Base-by-base conservation (phyloP, 805 yeast species). In the Metschnikowia sp. region DNA sequence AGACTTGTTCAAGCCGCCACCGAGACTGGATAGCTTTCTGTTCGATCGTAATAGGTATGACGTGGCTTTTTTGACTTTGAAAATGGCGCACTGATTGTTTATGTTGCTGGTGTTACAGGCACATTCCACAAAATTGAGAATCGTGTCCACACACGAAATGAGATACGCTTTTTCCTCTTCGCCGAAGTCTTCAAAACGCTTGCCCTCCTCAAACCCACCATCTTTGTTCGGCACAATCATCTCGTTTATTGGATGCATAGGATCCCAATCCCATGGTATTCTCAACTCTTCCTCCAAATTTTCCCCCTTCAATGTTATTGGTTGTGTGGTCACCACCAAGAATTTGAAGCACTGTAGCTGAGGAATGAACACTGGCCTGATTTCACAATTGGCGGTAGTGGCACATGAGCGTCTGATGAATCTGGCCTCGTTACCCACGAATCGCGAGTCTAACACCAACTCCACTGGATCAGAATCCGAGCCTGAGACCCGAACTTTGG, bases 261-360 rank as follows among this genome's bases (percentile, higher is more conserved):
- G 61, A 60, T 90, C 96, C 96, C 97, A 92, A 50, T 84, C 88
- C 98, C 98, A 92, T 2, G 83, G 79, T 9, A 89, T 64, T 0
- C 91, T 77, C 18, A 92, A 65, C 60, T 91, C 97, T 35, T 82
- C 79, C 9, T 74, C 64, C 43, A 73, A 11, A 2, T 57, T 62
- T 2, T 53, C 53, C 2, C 59, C 45, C 32, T 56, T 56, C 22
- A 72, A 52, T 10, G 37, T 70, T 28, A 91, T 78, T 2, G 79
- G 78, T 40, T 71, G 75, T 1, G 75, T 64, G 0, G 96, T 79
- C 29, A 70, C 70, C 9, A 88, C 72, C 8, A 80, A 70, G 59
- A 87, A 82, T 45, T 75, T 77, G 41, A 77, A 65, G 0, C 60
- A 42, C 36, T 65, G 62, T 10, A 57, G 60, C 9, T 86, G 72